These are phyloP conservation scores for Russula sp. DNA, from an alignment of 768 basidiomycete genomes.

Conservation along the genomic window DNA sequence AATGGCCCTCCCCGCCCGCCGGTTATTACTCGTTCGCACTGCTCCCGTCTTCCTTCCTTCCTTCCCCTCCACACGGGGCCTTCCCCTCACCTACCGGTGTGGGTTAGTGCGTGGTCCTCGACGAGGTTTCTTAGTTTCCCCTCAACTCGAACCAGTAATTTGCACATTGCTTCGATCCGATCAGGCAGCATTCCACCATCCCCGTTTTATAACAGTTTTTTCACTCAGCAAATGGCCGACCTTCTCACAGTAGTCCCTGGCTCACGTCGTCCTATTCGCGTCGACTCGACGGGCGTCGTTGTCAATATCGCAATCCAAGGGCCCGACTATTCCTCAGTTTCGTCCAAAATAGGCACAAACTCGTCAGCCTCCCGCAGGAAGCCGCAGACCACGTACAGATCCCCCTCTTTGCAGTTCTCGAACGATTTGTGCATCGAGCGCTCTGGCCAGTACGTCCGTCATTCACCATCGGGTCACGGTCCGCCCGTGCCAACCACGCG, in stretches of 20 bases:
- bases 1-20: neutral
- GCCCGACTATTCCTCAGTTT: slow-evolving; percentile 14
- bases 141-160: slow-evolving; percentile 6
- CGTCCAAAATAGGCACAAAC: slow-evolving; percentile 23
- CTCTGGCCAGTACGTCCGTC: slow-evolving; percentile 21
- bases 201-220: neutral
- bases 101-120: neutral
- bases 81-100: slow-evolving; percentile 6
- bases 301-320: slow-evolving; percentile 25
- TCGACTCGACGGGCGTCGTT: slow-evolving; percentile 26
- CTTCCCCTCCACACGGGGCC: slow-evolving; percentile 9
- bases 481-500: slow-evolving; percentile 12
- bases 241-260: slow-evolving; percentile 27
- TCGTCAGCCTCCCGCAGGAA: slow-evolving; percentile 26
- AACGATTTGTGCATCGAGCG: slow-evolving; percentile 28
- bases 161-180: neutral
- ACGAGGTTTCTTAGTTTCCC: neutral
- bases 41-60: neutral
- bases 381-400: slow-evolving; percentile 29
- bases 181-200: neutral
- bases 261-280: slow-evolving; percentile 30
- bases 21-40: neutral
- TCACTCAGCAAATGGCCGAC: slow-evolving; percentile 21
- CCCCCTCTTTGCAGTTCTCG: slow-evolving; percentile 27
- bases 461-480: slow-evolving; percentile 18